Evolutionary conservation across 202 grass and related monocot genomes (phyloP), one percentile per base, ranked within the genome.

Genomic region (Carex sylvatica): DNA sequence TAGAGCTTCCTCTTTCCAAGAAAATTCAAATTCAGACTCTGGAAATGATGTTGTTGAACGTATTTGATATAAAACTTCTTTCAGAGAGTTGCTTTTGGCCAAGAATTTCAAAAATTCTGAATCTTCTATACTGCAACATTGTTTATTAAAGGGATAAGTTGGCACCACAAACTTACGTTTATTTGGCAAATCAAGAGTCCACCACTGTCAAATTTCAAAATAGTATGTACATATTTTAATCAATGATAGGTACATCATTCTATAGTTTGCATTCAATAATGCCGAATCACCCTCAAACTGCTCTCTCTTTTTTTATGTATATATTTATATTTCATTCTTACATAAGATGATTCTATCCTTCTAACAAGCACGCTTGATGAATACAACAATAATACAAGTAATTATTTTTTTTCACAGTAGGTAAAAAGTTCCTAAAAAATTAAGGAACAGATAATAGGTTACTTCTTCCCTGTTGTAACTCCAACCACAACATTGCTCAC

Each of bases 401-500:
- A 76, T 56, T 76, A 36, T 76, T 76, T 1, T 76, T 76, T 69
- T 76, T 35, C 73, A 76, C 26, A 58, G 23, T 51, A 6, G 49
- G 33, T 26, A 74, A 74, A 76, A 62, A 4, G 9, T 76, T 54
- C 6, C 81, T 69, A 56, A 82, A 69, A 85, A 78, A 67, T 87
- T 65, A 80, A 70, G 85, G 65, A 80, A 68, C n/a, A 33, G 33
- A 13, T 15, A 30, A 65, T 42, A 87, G 55, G 46, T 90, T 55
- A 98, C 77, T 93, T 98, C 82, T 95, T 93, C 18, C 91, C 91
- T 49, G 84, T 86, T 1, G 90, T 94, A 69, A 98, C 92, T 83
- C 95, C 95, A 36, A 98, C 92, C 33, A 93, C 95, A 60, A 95
- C 89, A 67, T 90, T 98, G 89, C 90, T 95, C 69, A 98, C 95